phyloP scores from a whole-genome alignment of 768 basidiomycete species.

The Thelephora ganbajun region DNA sequence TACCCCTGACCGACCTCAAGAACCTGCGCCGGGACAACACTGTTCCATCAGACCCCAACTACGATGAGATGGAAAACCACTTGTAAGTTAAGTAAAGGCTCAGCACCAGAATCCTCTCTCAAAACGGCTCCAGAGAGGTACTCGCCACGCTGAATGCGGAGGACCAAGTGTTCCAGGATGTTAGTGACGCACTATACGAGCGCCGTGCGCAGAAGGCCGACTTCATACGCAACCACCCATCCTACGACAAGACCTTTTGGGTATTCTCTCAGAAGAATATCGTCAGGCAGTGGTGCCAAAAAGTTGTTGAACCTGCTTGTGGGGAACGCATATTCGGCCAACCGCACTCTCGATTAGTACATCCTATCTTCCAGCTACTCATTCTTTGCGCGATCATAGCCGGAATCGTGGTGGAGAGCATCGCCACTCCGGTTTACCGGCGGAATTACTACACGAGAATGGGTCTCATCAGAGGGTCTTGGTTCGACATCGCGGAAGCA shows the following conservation, averaged over 20 bases:
- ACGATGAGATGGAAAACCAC: constrained; percentile 60
- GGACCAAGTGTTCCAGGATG: constrained; percentile 31
- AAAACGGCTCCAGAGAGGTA: constrained; percentile 36
- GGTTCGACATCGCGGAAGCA: constrained; percentile 80
- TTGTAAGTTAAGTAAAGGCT: constrained; percentile 32
- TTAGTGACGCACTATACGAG: constrained; percentile 53
- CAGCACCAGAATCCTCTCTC: not conserved
- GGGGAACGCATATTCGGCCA: constrained; percentile 84
- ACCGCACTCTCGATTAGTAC: constrained; percentile 46
- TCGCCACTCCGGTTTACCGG: constrained; percentile 79
- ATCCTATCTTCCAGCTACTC: constrained; percentile 60
- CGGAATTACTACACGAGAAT: constrained; percentile 48
- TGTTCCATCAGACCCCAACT: constrained; percentile 17
- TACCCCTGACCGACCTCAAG: constrained; percentile 46
- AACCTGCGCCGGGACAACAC: constrained; percentile 19
- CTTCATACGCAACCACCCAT: constrained; percentile 79
- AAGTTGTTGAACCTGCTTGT: constrained; percentile 65
- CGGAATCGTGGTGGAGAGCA: constrained; percentile 67
- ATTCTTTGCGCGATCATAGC: constrained; percentile 67
- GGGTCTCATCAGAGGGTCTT: constrained; percentile 52
- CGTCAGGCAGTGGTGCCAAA: constrained; percentile 67
- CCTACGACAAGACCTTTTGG: constrained; percentile 86
- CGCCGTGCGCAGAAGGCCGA: constrained; percentile 66
- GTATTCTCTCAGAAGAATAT: constrained; percentile 69
- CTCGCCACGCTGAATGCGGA: constrained; percentile 50